Conservation (phyloP, 2,329 filamentous ascomycete species). For the Gaeumannomyces tritici region DNA sequence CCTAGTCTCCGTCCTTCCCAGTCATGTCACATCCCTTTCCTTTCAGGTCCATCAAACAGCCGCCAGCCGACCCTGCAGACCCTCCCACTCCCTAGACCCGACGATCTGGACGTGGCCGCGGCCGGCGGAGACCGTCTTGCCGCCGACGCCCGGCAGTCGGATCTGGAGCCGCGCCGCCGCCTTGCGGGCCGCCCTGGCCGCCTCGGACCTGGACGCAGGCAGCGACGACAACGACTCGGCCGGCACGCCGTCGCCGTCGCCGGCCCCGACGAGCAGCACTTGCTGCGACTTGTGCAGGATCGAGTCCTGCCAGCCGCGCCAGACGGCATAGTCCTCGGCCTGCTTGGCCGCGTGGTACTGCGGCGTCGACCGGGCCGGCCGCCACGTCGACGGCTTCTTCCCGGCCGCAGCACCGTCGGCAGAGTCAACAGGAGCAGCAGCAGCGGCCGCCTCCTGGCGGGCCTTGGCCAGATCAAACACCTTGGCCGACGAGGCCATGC, state of each 20-base stretch:
- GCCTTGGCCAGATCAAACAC: conserved; percentile 47
- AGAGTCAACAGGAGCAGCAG: neutral
- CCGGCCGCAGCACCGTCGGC: conserved; percentile 14
- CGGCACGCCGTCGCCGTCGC: conserved; percentile 4
- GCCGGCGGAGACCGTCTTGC: conserved; percentile 27
- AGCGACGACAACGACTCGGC: conserved; percentile 7
- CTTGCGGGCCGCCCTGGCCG: conserved; percentile 19
- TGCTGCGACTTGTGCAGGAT: conserved; percentile 43
- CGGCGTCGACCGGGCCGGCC: conserved; percentile 52
- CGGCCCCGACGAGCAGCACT: conserved; percentile 16
- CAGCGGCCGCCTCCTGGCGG: conserved; percentile 27
- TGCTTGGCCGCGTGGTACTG: conserved; percentile 58
- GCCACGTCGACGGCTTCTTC: conserved; percentile 51
- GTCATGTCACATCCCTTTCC: neutral
- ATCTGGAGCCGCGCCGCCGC: conserved; percentile 37
- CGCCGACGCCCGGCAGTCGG: conserved; percentile 32
- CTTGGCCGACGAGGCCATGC: conserved; percentile 44
- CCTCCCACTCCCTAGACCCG: conserved; percentile 46
- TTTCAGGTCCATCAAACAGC: conserved; percentile 3
- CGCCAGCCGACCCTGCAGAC: conserved; percentile 33
- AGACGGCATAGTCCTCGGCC: conserved; percentile 54
- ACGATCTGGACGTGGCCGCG: conserved; percentile 37
- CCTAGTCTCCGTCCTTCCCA: neutral
- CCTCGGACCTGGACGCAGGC: conserved; percentile 16
- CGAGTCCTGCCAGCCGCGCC: conserved; percentile 47